Conservation (phyloP, 164 flowering plant genomes). For the Saururus chinensis region DNA sequence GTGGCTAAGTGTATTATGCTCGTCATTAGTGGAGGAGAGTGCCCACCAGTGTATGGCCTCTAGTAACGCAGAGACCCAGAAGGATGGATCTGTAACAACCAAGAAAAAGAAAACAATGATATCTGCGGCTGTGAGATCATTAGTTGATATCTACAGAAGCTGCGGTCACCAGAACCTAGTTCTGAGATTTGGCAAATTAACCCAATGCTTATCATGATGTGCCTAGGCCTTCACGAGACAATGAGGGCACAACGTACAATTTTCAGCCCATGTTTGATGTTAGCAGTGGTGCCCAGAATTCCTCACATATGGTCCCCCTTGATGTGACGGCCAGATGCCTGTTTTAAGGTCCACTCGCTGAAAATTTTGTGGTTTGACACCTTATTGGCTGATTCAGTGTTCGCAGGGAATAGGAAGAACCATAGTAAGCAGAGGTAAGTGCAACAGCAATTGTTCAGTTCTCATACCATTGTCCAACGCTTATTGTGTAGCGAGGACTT, state of each 20-base stretch:
- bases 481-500: no score
- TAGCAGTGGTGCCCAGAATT: no score
- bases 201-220: constrained; percentile 12
- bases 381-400: no score
- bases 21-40: constrained; percentile 25
- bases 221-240: background rate
- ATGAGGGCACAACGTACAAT: background rate
- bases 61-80: constrained; percentile 15
- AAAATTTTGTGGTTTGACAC: no score
- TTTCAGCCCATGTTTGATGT: no score
- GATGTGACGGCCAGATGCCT: no score
- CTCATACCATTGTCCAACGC: no score
- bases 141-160: constrained; percentile 36
- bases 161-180: constrained; percentile 28
- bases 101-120: constrained; percentile 47
- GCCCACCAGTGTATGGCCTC: constrained; percentile 13
- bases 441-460: no score
- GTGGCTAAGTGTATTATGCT: constrained; percentile 52
- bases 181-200: constrained; percentile 39
- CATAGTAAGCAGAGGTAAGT: no score
- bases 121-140: constrained; percentile 38
- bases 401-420: no score
- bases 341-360: no score
- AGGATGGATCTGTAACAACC: constrained; percentile 7
- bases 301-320: no score